Conservation (phyloP, 495 filamentous ascomycete genomes). For the Aspergillus biplanus region DNA sequence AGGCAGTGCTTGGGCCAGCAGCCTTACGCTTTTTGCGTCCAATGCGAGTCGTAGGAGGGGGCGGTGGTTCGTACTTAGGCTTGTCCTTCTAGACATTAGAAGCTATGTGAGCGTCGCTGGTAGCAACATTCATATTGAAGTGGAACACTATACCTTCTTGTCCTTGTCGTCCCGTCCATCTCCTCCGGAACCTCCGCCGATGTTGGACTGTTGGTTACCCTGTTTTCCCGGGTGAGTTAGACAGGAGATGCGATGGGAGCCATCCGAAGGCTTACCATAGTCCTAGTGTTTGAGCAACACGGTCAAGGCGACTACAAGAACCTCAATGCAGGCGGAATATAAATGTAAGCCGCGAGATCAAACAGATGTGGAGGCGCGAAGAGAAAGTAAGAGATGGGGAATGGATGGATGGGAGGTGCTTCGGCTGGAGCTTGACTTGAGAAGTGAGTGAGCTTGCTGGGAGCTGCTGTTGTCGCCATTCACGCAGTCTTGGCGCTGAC, state of each 20-base stretch:
- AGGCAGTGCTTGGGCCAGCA: conserved; percentile 87
- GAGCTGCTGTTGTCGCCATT: conserved; percentile 30
- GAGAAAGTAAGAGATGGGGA: background rate
- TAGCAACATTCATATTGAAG: background rate
- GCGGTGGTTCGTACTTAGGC: conserved; percentile 98
- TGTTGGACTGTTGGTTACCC: conserved; percentile 83
- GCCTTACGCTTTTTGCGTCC: conserved; percentile 97
- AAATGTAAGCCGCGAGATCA: conserved; percentile 23
- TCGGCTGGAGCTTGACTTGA: conserved; percentile 12
- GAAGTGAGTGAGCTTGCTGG: conserved; percentile 19
- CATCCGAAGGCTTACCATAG: conserved; percentile 40
- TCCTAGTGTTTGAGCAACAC: conserved; percentile 16
- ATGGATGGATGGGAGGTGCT: conserved; percentile 6
- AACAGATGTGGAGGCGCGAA: conserved; percentile 21
- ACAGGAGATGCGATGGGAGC: conserved; percentile 18
- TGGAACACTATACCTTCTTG: conserved; percentile 71
- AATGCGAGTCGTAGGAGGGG: conserved; percentile 93
- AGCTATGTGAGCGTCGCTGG: conserved; percentile 22
- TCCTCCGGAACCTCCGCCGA: conserved; percentile 70
- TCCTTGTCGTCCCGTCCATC: conserved; percentile 88
- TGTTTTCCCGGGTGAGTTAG: conserved; percentile 34
- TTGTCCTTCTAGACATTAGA: conserved; percentile 80
- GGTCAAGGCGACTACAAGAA: background rate
- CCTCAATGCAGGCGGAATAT: background rate
- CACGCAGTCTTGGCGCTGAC: conserved; percentile 24